Evolutionary conservation across 2,329 filamentous ascomycete species (phyloP).

Genomic region (Drechslerella stenobrocha): DNA sequence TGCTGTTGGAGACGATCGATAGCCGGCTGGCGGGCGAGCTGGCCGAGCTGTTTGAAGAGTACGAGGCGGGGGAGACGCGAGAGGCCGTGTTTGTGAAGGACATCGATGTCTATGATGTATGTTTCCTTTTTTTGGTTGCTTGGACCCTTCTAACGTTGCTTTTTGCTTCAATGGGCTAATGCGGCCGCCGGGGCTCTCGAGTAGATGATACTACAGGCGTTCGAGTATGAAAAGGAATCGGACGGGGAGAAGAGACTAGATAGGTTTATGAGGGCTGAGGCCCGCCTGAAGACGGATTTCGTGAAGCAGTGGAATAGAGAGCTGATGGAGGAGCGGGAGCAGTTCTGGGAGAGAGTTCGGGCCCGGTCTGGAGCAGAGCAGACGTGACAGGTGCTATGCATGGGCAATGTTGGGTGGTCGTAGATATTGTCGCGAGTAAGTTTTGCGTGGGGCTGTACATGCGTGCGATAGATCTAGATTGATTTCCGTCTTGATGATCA

Average conservation of each 20-base stretch:
- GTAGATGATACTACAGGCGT: conserved; percentile 42
- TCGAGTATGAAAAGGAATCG: conserved; percentile 40
- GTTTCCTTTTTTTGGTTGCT: not conserved
- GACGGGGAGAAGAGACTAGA: conserved; percentile 23
- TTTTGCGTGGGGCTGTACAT: too few species aligned
- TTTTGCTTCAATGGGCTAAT: not conserved
- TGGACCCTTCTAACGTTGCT: not conserved
- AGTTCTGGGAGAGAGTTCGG: conserved; percentile 20
- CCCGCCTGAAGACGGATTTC: conserved; percentile 21
- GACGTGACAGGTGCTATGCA: not conserved
- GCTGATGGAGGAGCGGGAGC: conserved; percentile 24
- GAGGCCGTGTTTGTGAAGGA: conserved; percentile 43
- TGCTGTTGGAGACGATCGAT: conserved; percentile 21
- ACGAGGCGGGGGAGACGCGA: conserved; percentile 22
- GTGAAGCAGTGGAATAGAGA: conserved; percentile 38
- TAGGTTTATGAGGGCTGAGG: conserved; percentile 29
- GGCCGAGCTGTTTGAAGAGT: conserved; percentile 35
- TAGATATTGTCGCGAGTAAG: too few species aligned
- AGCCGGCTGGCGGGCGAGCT: conserved; percentile 19
- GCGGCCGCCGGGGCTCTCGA: too few species aligned
- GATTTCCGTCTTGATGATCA: too few species aligned
- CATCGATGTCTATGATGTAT: conserved; percentile 42
- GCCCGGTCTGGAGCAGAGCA: not conserved
- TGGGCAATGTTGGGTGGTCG: too few species aligned
- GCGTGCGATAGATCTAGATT: too few species aligned